Conservation (phyloP, 371 early-diverging fungal genomes). For the Apophysomyces variabilis region DNA sequence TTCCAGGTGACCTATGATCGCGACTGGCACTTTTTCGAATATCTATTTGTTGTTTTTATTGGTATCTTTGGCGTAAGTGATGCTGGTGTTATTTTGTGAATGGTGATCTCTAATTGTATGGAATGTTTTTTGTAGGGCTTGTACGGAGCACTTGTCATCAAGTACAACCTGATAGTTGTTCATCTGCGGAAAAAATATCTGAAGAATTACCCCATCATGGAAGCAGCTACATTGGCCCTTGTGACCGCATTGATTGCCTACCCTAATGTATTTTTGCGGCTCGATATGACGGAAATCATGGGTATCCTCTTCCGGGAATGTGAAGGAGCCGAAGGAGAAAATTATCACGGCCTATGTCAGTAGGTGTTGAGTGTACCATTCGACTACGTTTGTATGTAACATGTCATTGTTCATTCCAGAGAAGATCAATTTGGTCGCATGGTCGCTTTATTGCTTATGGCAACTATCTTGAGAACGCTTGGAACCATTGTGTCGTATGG, state of each 20-base stretch:
- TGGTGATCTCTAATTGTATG: not conserved
- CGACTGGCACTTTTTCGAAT: slow-evolving; percentile 90
- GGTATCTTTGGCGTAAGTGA: slow-evolving; percentile 86
- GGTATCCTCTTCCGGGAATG: slow-evolving; percentile 89
- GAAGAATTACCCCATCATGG: slow-evolving; percentile 68
- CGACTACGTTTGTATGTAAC: not conserved
- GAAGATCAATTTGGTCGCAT: slow-evolving; percentile 46
- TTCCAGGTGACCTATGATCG: slow-evolving; percentile 94
- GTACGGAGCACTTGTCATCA: slow-evolving; percentile 88
- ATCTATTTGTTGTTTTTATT: slow-evolving; percentile 81
- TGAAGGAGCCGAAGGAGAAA: slow-evolving; percentile 54
- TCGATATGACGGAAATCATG: slow-evolving; percentile 88
- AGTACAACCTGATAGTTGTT: slow-evolving; percentile 73
- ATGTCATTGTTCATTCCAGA: slow-evolving; percentile 11
- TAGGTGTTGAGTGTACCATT: slow-evolving; percentile 28
- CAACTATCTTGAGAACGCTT: slow-evolving; percentile 66
- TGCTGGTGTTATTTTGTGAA: no score
- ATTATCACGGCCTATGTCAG: slow-evolving; percentile 71
- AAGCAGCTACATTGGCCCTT: slow-evolving; percentile 76
- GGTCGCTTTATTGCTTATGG: slow-evolving; percentile 59
- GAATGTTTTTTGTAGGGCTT: slow-evolving; percentile 65
- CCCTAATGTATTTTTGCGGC: slow-evolving; percentile 78
- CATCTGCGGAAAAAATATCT: slow-evolving; percentile 71
- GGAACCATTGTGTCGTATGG: slow-evolving; percentile 84
- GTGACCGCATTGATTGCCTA: slow-evolving; percentile 79